Evolutionary conservation across 2,329 filamentous ascomycete genomes (phyloP), one percentile per base, ranked within the genome.

Genomic region (Clonostachys rhizophaga): DNA sequence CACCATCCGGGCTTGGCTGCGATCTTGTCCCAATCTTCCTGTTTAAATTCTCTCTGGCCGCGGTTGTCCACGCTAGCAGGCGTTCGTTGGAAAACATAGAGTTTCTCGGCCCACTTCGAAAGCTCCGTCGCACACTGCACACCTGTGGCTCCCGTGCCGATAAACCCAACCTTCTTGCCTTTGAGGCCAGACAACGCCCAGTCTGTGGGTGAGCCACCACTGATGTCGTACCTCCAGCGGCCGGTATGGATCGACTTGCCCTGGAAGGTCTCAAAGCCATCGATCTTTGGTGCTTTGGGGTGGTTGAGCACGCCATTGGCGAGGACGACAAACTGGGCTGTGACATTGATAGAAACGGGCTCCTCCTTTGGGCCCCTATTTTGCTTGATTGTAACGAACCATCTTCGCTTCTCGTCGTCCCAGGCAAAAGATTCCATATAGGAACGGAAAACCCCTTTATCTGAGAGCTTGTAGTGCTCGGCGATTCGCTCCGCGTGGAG

Each of bases 41-140:
- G 59, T 39, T 78, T 68, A 0, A 70, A 78, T 2, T 58, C 48
- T 6, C 58, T 53, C 44, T 75, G 63, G 14, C 55, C 64, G 10
- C 72, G 67, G 16, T 55, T 52, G 20, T 64, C 64, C 5, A 76
- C 63, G 0, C 61, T 60, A 1, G 70, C 66, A 5, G 77, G 76
- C 4, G 78, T 82, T 4, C 78, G 71, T 55, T 82, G 78, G 55
- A 82, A 70, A 14, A 82, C 75, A 51, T 71, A 77, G 4, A 81
- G 55, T 39, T 79, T 62, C 43, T 75, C 70, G 0, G 74, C 70
- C 49, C 66, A 74, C 43, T 70, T 64, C 2, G 70, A 74, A 1
- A 80, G 56, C 17, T 64, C 55, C 0, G 75, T 72, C 0, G 76
- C 55, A 2, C 63, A 65, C 50, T 75, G 72, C 4, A 78, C 61